A percentile compares a stretch with the other conserved stretches of the same genome.
phyloP scores from a whole-genome alignment of 1,284 basidiomycete genomes.

The Rhodotorula sp. region DNA sequence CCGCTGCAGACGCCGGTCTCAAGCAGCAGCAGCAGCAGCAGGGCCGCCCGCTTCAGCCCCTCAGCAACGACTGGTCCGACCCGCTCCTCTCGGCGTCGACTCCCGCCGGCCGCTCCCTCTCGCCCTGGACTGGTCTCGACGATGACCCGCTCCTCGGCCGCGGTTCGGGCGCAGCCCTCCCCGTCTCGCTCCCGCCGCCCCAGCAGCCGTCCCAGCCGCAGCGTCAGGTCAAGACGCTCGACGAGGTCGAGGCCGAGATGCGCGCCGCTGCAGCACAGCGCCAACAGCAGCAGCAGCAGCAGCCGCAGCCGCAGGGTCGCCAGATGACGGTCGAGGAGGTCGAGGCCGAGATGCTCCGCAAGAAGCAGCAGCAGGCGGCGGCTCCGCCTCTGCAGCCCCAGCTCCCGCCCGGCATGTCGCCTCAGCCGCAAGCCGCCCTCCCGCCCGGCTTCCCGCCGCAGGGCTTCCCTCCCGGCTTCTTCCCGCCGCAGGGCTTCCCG shows the following conservation, averaged over 20 bases:
- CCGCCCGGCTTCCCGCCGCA: neutral
- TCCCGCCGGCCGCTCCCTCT: conserved; percentile 6
- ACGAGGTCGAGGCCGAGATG: conserved; percentile 53
- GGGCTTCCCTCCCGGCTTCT: neutral
- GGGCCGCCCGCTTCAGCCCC: neutral
- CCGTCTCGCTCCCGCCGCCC: conserved; percentile 18
- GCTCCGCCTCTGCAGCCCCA: conserved; percentile 2
- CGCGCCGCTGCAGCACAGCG: conserved; percentile 47
- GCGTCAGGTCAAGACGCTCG: conserved; percentile 46
- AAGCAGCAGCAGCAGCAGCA: conserved; percentile 20
- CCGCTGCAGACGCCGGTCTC: conserved; percentile 6
- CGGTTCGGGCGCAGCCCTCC: neutral
- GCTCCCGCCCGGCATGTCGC: conserved; percentile 20
- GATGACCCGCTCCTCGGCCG: conserved; percentile 39
- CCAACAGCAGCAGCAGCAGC: conserved; percentile 40
- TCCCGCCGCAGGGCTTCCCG: conserved; percentile 8
- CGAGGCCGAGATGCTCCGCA: conserved; percentile 76
- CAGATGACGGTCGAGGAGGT: conserved; percentile 85
- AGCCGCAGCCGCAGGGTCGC: neutral
- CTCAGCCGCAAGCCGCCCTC: neutral
- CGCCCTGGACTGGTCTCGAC: conserved; percentile 43
- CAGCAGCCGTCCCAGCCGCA: conserved; percentile 28
- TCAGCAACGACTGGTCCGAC: conserved; percentile 5
- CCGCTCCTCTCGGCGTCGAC: conserved; percentile 10
- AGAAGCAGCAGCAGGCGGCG: conserved; percentile 11